Conservation (phyloP, 192 early-diverging fungal genomes). For the Helicostylum pulchrum region DNA sequence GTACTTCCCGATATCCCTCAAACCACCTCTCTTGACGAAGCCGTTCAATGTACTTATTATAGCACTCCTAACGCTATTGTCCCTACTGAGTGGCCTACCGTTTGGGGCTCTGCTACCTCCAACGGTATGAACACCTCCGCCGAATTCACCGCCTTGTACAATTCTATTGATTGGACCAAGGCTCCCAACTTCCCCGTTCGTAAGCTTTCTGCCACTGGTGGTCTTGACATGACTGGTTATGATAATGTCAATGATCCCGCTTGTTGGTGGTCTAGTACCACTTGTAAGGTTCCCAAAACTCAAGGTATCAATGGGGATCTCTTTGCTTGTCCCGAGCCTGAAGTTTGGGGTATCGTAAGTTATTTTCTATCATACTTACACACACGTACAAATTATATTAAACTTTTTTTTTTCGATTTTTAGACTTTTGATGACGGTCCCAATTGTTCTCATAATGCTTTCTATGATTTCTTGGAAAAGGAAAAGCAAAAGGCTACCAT, state of each 20-base stretch:
- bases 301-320: conserved; percentile 16
- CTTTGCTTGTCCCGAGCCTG: conserved; percentile 17
- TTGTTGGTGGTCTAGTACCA: conserved; percentile 40
- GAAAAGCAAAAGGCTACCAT: conserved; percentile 35
- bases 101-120: conserved; percentile 10
- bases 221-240: conserved; percentile 22
- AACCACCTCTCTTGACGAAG: conserved; percentile 27
- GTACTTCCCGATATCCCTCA: conserved; percentile 32
- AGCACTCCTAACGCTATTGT: conserved; percentile 4
- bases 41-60: conserved; percentile 21
- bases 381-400: not conserved
- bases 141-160: conserved; percentile 32
- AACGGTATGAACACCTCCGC: conserved; percentile 27
- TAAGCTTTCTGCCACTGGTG: conserved; percentile 16
- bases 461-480: conserved; percentile 40
- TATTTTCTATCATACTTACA: not conserved
- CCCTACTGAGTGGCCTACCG: conserved; percentile 16
- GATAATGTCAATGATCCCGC: conserved; percentile 15
- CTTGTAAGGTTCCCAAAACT: conserved; percentile 19
- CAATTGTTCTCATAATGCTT: conserved; percentile 35
- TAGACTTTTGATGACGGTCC: conserved; percentile 56
- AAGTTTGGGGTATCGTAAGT: conserved; percentile 18
- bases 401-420: not conserved
- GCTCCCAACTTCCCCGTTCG: conserved; percentile 32
- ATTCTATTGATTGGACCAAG: conserved; percentile 38